Conservation (phyloP, 495 filamentous ascomycete species). For the Penicillium manginii region DNA sequence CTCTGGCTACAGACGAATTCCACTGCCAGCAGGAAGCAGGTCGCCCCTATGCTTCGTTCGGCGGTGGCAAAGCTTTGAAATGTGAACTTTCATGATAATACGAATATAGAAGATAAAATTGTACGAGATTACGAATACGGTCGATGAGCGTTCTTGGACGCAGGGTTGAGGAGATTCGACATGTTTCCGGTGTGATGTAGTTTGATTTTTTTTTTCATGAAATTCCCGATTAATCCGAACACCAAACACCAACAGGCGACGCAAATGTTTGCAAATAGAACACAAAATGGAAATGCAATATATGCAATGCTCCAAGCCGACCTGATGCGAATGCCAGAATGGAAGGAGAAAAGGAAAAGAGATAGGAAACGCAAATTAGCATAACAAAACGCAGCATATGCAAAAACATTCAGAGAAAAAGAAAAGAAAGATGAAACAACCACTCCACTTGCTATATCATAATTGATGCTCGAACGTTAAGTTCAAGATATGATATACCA, state of each 20-base stretch:
- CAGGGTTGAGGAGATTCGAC: background rate
- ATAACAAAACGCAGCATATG: background rate
- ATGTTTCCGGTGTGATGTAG: background rate
- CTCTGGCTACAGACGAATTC: conserved; percentile 73
- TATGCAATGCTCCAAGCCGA: conserved; percentile 33
- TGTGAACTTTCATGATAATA: background rate
- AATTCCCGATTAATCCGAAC: conserved; percentile 13
- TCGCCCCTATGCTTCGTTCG: conserved; percentile 79
- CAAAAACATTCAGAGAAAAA: conserved; percentile 18
- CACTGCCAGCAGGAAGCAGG: conserved; percentile 81
- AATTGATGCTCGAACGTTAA: conserved; percentile 8
- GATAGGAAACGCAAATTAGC: conserved; percentile 11
- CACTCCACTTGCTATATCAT: conserved; percentile 1
- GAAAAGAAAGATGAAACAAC: conserved; percentile 11
- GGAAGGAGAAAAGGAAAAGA: conserved; percentile 11
- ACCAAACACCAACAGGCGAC: conserved; percentile 15
- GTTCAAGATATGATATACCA: conserved; percentile 31
- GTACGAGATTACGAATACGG: too few relatives aligned
- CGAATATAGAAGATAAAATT: background rate
- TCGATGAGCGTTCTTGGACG: too few relatives aligned
- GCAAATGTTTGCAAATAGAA: conserved; percentile 8
- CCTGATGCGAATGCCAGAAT: conserved; percentile 36
- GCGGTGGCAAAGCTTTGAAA: conserved; percentile 51
- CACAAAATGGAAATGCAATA: conserved; percentile 24
- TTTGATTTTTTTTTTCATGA: conserved; percentile 7